These are phyloP conservation scores for Ceratobasidium sp. DNA, from an alignment of 1,284 basidiomycete species.

Conservation along the genomic window DNA sequence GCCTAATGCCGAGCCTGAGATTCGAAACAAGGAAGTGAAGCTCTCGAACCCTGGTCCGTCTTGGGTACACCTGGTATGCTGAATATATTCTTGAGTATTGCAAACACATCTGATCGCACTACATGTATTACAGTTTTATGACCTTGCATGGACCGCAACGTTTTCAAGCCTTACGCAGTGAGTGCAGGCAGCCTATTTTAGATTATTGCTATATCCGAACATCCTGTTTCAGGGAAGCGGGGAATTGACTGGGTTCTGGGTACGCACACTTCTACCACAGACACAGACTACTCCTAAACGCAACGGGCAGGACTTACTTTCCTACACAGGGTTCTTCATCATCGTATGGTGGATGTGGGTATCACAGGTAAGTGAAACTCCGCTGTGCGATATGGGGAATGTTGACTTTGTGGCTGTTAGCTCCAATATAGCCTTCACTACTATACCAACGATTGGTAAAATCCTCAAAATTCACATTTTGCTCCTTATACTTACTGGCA, in stretches of 20 bases:
- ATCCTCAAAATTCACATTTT: background rate
- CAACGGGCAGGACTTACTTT: background rate
- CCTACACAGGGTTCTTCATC: slow-evolving; percentile 9
- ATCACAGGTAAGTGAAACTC: slow-evolving; percentile 4
- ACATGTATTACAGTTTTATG: slow-evolving; percentile 13
- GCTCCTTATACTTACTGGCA: background rate
- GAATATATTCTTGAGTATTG: background rate
- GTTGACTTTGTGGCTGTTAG: background rate
- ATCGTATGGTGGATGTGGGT: slow-evolving; percentile 30
- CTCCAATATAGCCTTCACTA: slow-evolving; percentile 15
- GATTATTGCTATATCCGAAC: background rate
- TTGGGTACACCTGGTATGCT: slow-evolving; percentile 25
- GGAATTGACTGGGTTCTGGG: slow-evolving; percentile 1
- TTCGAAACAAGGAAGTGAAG: slow-evolving; percentile 25
- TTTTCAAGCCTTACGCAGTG: slow-evolving; percentile 26
- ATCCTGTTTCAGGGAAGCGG: background rate
- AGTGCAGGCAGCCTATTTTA: background rate
- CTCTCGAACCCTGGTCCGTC: slow-evolving; percentile 25
- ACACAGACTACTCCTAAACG: background rate
- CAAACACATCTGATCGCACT: background rate
- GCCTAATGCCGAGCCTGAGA: slow-evolving; percentile 42
- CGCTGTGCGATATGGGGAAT: background rate
- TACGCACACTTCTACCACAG: background rate
- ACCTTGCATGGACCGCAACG: slow-evolving; percentile 23
- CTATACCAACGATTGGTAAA: slow-evolving; percentile 29